These are phyloP conservation scores for Pittosporum tobira DNA, from an alignment of 129 eudicot genomes.

Conservation along the genomic window DNA sequence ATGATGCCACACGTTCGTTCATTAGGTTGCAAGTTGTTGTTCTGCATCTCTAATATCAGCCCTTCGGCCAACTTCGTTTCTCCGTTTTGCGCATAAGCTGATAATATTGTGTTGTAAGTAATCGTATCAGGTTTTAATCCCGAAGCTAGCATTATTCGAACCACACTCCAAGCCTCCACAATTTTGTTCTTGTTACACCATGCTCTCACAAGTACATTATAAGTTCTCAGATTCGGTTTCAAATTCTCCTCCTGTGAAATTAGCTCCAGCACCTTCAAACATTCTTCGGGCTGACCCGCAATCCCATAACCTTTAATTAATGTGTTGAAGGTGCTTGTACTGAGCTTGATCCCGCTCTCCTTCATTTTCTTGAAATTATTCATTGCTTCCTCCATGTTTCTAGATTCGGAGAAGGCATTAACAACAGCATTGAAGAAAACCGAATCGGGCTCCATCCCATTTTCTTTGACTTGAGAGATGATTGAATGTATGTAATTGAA, in stretches of 20 bases:
- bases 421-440: conserved; percentile 46
- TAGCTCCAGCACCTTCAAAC: conserved; percentile 27
- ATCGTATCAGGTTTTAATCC: conserved; percentile 44
- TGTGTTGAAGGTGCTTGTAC: conserved; percentile 41
- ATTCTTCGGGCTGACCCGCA: conserved; percentile 46
- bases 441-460: conserved; percentile 42
- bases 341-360: conserved; percentile 31
- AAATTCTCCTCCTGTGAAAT: conserved; percentile 29
- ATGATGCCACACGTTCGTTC: conserved; percentile 43
- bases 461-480: conserved; percentile 30
- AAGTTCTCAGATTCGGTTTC: conserved; percentile 45
- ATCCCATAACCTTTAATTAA: conserved; percentile 43
- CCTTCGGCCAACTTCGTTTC: conserved; percentile 33
- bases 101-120: conserved; percentile 45
- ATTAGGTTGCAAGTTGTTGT: conserved; percentile 33
- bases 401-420: conserved; percentile 45
- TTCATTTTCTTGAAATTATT: conserved; percentile 35
- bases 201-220: conserved; percentile 40
- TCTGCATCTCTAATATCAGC: conserved; percentile 40
- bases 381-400: conserved; percentile 51
- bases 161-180: conserved; percentile 36
- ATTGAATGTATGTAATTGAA: conserved; percentile 30
- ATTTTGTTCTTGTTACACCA: conserved; percentile 40
- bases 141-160: conserved; percentile 30
- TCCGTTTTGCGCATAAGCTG: conserved; percentile 34